Percentiles rank a stretch among this genome's conserved stretches.
Conservation (phyloP, 768 basidiomycete species). For the Gautieria morchelliformis region DNA sequence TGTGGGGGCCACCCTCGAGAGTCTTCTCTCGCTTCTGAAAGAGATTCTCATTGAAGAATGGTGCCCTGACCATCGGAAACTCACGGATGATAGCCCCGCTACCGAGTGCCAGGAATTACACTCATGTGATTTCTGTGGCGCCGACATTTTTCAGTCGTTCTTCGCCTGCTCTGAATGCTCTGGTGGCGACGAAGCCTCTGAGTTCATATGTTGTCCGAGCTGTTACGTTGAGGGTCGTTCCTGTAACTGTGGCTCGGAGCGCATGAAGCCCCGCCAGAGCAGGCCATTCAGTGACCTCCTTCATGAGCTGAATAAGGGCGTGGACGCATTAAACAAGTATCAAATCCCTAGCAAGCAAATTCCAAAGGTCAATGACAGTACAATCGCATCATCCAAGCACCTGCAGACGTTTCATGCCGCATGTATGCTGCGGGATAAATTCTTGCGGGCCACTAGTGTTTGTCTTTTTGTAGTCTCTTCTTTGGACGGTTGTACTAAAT, state of each 20-base stretch:
- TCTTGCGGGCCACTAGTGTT: background rate
- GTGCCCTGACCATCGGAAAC: conserved; percentile 8
- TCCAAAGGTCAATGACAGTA: background rate
- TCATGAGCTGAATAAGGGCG: conserved; percentile 30
- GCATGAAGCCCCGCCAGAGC: conserved; percentile 54
- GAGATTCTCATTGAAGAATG: conserved; percentile 44
- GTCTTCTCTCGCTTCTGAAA: conserved; percentile 38
- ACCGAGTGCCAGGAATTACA: conserved; percentile 19
- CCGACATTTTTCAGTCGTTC: conserved; percentile 74
- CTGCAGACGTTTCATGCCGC: conserved; percentile 3
- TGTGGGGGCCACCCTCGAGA: conserved; percentile 15
- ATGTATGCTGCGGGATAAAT: background rate
- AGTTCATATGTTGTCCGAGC: conserved; percentile 47
- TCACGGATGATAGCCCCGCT: conserved; percentile 15
- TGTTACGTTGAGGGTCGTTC: conserved; percentile 74
- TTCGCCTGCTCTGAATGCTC: conserved; percentile 57
- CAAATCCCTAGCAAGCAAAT: background rate
- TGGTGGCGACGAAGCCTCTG: background rate
- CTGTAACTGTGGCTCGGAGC: conserved; percentile 42
- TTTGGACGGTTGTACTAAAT: conserved; percentile 8
- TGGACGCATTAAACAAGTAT: conserved; percentile 13
- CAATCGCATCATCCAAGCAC: background rate
- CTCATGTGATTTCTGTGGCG: conserved; percentile 70
- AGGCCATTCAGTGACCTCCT: conserved; percentile 40
- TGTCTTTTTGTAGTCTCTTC: background rate